Base-by-base conservation (phyloP, 176 grass and related monocot species). In the Raddia guianensis region DNA sequence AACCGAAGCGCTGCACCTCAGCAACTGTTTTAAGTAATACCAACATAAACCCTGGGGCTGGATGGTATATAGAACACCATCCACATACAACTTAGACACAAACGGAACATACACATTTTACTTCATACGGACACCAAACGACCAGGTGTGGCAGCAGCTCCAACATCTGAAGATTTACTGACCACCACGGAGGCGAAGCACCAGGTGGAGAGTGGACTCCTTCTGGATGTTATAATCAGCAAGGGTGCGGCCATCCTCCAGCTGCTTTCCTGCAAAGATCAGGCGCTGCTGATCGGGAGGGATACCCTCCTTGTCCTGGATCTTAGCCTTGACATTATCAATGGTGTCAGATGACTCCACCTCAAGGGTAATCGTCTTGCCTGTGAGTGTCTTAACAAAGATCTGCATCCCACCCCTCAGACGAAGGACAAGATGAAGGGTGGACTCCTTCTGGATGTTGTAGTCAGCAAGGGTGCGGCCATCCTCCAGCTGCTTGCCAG, bases 251-350 rank as follows among this genome's bases (percentile, higher is more conserved):
- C 89, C 92, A 0, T 89, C 92, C 73, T 94, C 92, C 0, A 94
- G 84, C 15, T 94, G 92, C 72, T 91, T 94, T 0, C 92, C 92
- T 0, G 89, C 86, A 0, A 94, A 94, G 73, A 91, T 91, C 0
- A 94, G 60, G 0, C 92, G 63, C 70, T 94, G 92, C 89, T 91
- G 89, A 56, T 91, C 89, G 20, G 86, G 92, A 0, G 86, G 92
- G 0, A 94, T 94, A 1, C 91, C 94, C 72, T 97, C 91, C 88
- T 97, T 93, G 33, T 97, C 93, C 62, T 93, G 93, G 60, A 97
- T 93, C 83, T 97, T 93, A 0, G 93, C 88, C 76, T 97, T 97
- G 0, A 96, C 93, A 0, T 90, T 93, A 68, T 93, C 91, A 0
- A 90, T 93, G 0, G 91, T 93, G 84, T 93, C 91, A 0, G 91